Conservation (phyloP, 768 basidiomycete species). For the Rubroboletus satanas region DNA sequence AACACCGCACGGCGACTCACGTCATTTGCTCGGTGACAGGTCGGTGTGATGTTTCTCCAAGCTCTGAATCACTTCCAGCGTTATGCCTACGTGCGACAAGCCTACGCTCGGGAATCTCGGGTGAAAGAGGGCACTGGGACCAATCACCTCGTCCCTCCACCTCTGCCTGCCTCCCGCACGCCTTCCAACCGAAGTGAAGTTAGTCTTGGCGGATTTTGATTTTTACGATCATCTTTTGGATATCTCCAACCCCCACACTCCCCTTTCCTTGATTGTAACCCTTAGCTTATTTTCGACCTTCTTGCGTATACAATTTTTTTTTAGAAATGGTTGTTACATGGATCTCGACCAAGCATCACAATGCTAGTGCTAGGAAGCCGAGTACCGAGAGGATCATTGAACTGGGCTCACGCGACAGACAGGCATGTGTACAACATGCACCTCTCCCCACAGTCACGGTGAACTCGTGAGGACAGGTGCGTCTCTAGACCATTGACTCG, state of each 20-base stretch:
- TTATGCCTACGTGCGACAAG: slow-evolving; percentile 82
- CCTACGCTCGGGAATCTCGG: slow-evolving; percentile 58
- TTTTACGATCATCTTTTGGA: background rate
- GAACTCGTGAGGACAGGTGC: slow-evolving; percentile 9
- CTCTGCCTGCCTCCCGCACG: slow-evolving; percentile 31
- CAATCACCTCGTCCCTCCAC: slow-evolving; percentile 35
- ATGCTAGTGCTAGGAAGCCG: background rate
- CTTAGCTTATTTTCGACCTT: slow-evolving; percentile 31
- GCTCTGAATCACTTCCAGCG: slow-evolving; percentile 86
- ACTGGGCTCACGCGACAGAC: too few relatives aligned
- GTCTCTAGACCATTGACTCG: slow-evolving; percentile 13
- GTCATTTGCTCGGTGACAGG: slow-evolving; percentile 38
- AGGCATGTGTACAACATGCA: slow-evolving; percentile 1
- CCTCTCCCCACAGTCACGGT: slow-evolving; percentile 11
- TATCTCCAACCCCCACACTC: background rate
- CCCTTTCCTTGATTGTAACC: background rate
- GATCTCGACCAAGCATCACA: background rate
- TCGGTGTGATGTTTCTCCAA: slow-evolving; percentile 74
- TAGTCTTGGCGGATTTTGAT: slow-evolving; percentile 37
- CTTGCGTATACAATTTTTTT: slow-evolving; percentile 23
- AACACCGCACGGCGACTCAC: background rate
- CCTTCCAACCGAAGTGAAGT: slow-evolving; percentile 47
- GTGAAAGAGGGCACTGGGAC: slow-evolving; percentile 25
- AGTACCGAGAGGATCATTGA: background rate
- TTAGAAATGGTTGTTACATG: background rate